phyloP scores from a whole-genome alignment of 225 moss, liverwort and hornwort species.

The Bryoerythrophyllum caledonicum region DNA sequence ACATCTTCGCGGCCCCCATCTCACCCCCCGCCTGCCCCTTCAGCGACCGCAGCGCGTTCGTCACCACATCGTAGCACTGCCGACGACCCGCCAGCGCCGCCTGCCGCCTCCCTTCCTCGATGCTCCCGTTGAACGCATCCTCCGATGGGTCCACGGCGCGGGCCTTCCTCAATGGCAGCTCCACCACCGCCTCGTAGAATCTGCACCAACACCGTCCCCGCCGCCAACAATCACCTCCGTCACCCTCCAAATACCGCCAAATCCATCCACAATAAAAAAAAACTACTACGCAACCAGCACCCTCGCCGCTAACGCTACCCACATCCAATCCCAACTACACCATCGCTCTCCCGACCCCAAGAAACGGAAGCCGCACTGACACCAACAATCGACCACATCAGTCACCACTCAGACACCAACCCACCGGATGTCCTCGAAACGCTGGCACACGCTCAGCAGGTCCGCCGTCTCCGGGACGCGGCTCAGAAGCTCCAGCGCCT shows the following conservation, averaged over 20 bases:
- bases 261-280: neutral
- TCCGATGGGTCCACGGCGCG: conserved; percentile 92
- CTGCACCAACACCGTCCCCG: conserved; percentile 35
- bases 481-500: conserved; percentile 86
- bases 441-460: conserved; percentile 91
- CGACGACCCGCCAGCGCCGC: conserved; percentile 74
- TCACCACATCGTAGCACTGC: conserved; percentile 95
- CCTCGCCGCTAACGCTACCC: neutral
- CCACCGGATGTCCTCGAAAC: conserved; percentile 97
- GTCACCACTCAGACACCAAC: neutral
- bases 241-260: conserved; percentile 4
- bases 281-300: neutral
- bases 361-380: neutral
- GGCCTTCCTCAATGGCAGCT: conserved; percentile 90
- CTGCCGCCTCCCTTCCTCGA: conserved; percentile 81
- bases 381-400: neutral
- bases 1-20: conserved; percentile 48
- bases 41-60: conserved; percentile 84
- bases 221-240: conserved; percentile 7
- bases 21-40: conserved; percentile 62
- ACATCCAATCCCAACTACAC: neutral
- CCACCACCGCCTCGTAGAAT: conserved; percentile 98
- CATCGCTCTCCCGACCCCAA: no score
- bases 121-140: conserved; percentile 88
- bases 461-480: conserved; percentile 95